phyloP scores from a whole-genome alignment of 208 protist genomes.

The Leishmania tarentolae region DNA sequence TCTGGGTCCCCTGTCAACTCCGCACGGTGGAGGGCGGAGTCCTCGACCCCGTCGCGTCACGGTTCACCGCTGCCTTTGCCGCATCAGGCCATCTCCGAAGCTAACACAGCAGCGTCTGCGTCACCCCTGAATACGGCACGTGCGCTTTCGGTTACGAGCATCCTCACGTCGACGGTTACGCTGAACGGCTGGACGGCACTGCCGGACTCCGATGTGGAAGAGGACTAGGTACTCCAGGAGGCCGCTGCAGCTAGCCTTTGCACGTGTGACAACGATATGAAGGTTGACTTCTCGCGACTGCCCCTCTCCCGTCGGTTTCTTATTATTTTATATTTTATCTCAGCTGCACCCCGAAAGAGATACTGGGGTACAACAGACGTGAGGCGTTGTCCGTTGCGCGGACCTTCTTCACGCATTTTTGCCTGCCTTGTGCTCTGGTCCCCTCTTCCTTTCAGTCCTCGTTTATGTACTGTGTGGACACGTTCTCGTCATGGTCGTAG shows the following conservation, averaged over 20 bases:
- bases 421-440: constrained; percentile 25
- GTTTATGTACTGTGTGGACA: constrained; percentile 2
- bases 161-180: background rate
- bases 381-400: background rate
- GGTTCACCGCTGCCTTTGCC: background rate
- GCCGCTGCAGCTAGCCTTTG: background rate
- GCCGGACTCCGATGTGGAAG: constrained; percentile 23
- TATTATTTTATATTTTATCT: background rate
- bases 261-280: background rate
- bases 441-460: background rate
- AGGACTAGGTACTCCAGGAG: background rate
- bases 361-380: background rate
- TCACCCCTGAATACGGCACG: background rate
- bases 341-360: background rate
- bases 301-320: background rate
- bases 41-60: background rate
- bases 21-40: background rate
- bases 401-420: constrained; percentile 44
- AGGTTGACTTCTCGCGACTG: background rate
- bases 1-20: background rate
- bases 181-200: constrained; percentile 18
- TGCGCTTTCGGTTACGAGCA: background rate
- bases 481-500: background rate
- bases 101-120: no score
- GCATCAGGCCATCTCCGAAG: background rate